These are phyloP conservation scores for Citrus sinensis DNA, from an alignment of 345 rosid genomes.

Conservation along the genomic window DNA sequence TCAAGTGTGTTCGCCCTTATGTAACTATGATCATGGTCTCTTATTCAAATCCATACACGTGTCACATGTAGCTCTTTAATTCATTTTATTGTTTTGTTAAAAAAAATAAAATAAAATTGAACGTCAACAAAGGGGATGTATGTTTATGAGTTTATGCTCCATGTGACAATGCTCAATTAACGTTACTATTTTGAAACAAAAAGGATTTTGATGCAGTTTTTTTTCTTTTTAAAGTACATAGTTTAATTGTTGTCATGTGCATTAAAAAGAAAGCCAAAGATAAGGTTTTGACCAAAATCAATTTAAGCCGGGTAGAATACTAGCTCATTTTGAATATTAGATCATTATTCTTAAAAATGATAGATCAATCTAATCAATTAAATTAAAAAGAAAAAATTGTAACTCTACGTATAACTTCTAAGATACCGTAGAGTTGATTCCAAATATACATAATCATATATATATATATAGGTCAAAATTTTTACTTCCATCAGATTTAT, in stretches of 20 bases:
- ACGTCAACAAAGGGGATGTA: no score
- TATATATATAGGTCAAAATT: no score
- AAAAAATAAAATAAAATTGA: no score
- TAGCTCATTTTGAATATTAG: not conserved
- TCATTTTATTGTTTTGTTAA: no score
- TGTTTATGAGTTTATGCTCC: not conserved
- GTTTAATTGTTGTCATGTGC: not conserved
- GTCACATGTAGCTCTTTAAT: not conserved
- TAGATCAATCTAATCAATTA: no score
- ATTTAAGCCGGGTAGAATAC: not conserved
- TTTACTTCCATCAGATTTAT: no score
- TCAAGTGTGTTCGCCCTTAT: not conserved
- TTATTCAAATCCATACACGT: not conserved
- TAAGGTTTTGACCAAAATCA: not conserved
- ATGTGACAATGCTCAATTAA: not conserved
- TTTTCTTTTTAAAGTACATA: not conserved
- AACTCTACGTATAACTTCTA: no score
- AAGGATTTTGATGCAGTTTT: no score
- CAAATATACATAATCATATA: no score
- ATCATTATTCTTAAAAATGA: not conserved
- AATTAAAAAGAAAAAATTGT: no score
- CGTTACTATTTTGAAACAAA: no score
- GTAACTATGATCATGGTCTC: not conserved
- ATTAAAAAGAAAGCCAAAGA: not conserved
- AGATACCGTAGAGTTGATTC: no score